A percentile compares a stretch with the other conserved stretches of the same genome.
Evolutionary conservation across 768 basidiomycete genomes (phyloP).

Genomic region (Lactifluus hygrophoroides): DNA sequence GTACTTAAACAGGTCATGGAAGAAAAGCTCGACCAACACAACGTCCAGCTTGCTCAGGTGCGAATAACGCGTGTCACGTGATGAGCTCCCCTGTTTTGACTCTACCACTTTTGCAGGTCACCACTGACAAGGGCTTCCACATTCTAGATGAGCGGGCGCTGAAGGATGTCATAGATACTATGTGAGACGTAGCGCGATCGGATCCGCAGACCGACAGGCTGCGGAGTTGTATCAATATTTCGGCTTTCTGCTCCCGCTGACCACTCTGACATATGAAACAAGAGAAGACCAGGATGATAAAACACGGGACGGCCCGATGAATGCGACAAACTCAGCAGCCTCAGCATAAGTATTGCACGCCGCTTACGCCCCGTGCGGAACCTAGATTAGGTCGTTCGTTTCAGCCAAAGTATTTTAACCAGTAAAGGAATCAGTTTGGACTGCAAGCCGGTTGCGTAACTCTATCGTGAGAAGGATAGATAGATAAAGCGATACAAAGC

Average conservation of each 20-base stretch:
- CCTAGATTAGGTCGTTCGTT: not conserved
- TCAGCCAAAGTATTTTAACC: not conserved
- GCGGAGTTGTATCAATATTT: slow-evolving; percentile 7
- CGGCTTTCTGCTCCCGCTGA: not conserved
- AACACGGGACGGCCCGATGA: not conserved
- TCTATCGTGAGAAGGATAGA: not conserved
- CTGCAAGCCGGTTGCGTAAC: not conserved
- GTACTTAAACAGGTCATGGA: slow-evolving; percentile 99
- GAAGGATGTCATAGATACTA: slow-evolving; percentile 78
- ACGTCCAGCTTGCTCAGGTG: slow-evolving; percentile 94
- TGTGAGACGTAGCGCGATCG: slow-evolving; percentile 38
- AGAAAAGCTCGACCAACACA: slow-evolving; percentile 97
- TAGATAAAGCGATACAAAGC: not conserved
- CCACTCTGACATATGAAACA: not conserved
- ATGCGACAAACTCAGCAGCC: not conserved
- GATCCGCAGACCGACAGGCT: not conserved
- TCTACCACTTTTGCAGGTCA: slow-evolving; percentile 48
- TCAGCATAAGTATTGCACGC: not conserved
- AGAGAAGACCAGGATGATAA: not conserved
- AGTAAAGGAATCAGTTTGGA: not conserved
- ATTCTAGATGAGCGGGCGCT: slow-evolving; percentile 76
- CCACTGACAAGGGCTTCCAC: slow-evolving; percentile 72
- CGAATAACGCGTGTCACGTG: slow-evolving; percentile 11
- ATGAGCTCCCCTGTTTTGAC: not conserved
- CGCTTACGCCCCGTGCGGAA: not conserved